These are phyloP conservation scores for Tuber umbilicatum DNA, from an alignment of 495 filamentous ascomycete genomes.

Conservation along the genomic window DNA sequence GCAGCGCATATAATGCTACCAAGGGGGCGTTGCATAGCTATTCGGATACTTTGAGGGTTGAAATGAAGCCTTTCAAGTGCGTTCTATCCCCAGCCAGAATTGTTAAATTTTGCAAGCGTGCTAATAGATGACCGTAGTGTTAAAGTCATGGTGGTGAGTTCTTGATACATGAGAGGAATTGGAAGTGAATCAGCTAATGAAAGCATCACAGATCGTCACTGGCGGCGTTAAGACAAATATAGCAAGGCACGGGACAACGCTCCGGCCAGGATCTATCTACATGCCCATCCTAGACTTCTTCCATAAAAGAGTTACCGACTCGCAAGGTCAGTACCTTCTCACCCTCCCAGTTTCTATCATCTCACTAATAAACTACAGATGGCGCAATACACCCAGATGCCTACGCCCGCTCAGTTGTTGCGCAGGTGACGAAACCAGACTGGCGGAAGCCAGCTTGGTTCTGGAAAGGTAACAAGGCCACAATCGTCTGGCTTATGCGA, in stretches of 20 bases:
- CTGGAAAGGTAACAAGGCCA: slow-evolving; percentile 30
- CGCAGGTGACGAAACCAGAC: slow-evolving; percentile 37
- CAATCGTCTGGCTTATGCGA: slow-evolving; percentile 25
- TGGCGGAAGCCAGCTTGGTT: slow-evolving; percentile 41
- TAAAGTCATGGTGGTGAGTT: slow-evolving; percentile 43
- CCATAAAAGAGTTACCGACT: slow-evolving; percentile 16
- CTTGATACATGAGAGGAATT: not conserved
- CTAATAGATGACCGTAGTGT: slow-evolving; percentile 36
- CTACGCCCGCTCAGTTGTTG: slow-evolving; percentile 43
- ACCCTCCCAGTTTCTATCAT: not conserved
- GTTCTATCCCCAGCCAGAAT: not conserved
- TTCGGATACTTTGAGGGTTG: slow-evolving; percentile 48
- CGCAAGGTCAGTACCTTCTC: slow-evolving; percentile 5
- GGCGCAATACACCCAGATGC: slow-evolving; percentile 28
- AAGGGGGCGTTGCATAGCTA: slow-evolving; percentile 51
- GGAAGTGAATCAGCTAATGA: not conserved
- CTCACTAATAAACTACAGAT: slow-evolving; percentile 7
- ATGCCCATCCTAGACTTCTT: slow-evolving; percentile 28
- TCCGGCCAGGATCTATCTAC: slow-evolving; percentile 36
- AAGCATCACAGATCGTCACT: slow-evolving; percentile 34
- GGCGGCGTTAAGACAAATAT: slow-evolving; percentile 44
- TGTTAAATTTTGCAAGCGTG: not conserved
- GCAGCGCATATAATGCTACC: slow-evolving; percentile 49
- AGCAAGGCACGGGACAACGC: slow-evolving; percentile 20
- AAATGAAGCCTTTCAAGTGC: slow-evolving; percentile 50